phyloP scores from a whole-genome alignment of 2,329 filamentous ascomycete species.

The Fusarium veterinarium region DNA sequence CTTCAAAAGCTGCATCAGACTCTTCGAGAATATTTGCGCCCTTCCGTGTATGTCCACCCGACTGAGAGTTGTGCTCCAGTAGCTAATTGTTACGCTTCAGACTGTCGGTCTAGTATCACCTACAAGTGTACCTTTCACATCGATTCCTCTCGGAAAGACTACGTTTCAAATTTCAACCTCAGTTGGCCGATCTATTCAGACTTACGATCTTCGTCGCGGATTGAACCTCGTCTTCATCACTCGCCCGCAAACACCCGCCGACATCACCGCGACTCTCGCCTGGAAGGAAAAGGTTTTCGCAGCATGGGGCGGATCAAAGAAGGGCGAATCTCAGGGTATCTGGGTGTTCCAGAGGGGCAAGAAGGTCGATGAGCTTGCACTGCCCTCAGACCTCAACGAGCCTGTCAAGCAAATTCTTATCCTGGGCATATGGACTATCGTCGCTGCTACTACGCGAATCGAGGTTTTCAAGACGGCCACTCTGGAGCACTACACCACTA shows the following conservation, averaged over 20 bases:
- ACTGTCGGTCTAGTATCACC: slow-evolving; percentile 94
- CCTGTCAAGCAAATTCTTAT: slow-evolving; percentile 82
- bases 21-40: slow-evolving; percentile 91
- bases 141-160: slow-evolving; percentile 88
- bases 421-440: slow-evolving; percentile 93
- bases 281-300: slow-evolving; percentile 90
- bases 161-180: slow-evolving; percentile 98
- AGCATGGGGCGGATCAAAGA: slow-evolving; percentile 80
- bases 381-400: slow-evolving; percentile 73
- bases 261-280: slow-evolving; percentile 86
- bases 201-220: slow-evolving; percentile 91
- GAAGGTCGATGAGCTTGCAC: slow-evolving; percentile 79
- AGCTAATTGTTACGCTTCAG: slow-evolving; percentile 56
- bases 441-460: slow-evolving; percentile 78
- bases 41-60: slow-evolving; percentile 75
- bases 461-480: slow-evolving; percentile 90
- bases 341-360: slow-evolving; percentile 95
- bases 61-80: not conserved
- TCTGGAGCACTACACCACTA: slow-evolving; percentile 89
- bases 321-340: slow-evolving; percentile 71
- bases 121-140: slow-evolving; percentile 89
- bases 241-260: slow-evolving; percentile 84
- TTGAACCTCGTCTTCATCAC: slow-evolving; percentile 95
- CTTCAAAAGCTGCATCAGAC: slow-evolving; percentile 54
- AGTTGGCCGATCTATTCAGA: slow-evolving; percentile 89